These are phyloP conservation scores for Ceratocystis alfenasii DNA, from an alignment of 2,329 filamentous ascomycete genomes.

Conservation along the genomic window DNA sequence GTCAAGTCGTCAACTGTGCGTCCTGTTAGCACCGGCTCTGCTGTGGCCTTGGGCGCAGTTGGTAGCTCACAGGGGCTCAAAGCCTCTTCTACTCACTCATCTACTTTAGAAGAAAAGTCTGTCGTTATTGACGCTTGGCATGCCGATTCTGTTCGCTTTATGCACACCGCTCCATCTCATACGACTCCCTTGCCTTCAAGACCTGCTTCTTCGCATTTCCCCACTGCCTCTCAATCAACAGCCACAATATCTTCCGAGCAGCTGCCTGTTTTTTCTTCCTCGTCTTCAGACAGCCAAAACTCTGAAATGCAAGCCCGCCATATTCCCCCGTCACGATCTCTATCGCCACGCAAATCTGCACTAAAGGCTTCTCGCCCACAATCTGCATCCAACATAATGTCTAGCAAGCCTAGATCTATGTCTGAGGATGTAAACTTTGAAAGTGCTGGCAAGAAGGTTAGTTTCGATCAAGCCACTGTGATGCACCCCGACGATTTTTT, in stretches of 20 bases:
- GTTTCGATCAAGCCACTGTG: slow-evolving; percentile 18
- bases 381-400: background rate
- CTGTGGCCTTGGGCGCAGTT: background rate
- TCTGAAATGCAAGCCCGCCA: slow-evolving; percentile 20
- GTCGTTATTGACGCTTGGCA: slow-evolving; percentile 3
- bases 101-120: slow-evolving; percentile 10
- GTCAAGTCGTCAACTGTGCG: background rate
- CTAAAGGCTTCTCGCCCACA: slow-evolving; percentile 38
- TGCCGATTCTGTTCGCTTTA: slow-evolving; percentile 17
- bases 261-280: background rate
- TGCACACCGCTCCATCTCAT: slow-evolving; percentile 11
- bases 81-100: background rate
- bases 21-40: slow-evolving; percentile 8
- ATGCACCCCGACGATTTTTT: slow-evolving; percentile 14
- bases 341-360: slow-evolving; percentile 67
- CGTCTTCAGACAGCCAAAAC: background rate
- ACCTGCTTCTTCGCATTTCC: slow-evolving; percentile 32
- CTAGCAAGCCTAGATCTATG: slow-evolving; percentile 3
- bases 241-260: background rate
- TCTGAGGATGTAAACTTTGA: slow-evolving; percentile 13
- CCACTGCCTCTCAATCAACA: background rate
- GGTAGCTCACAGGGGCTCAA: background rate
- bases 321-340: slow-evolving; percentile 52
- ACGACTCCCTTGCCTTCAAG: slow-evolving; percentile 24
- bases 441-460: slow-evolving; percentile 18